Conservation (phyloP, 768 basidiomycete genomes). For the Russula dissimulans region DNA sequence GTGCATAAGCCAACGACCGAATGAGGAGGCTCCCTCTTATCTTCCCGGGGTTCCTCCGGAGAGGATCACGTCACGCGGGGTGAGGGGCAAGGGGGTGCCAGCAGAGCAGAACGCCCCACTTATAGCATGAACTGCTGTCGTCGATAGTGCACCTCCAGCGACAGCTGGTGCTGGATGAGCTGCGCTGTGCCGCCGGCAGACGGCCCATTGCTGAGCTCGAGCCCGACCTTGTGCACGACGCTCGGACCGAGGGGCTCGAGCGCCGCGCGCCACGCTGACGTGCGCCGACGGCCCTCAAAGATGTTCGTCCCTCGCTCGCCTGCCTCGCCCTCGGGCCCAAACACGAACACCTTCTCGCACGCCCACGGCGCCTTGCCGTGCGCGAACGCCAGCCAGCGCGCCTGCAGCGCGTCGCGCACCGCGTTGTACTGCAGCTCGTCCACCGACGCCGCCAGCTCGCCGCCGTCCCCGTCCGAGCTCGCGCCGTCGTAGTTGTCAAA, state of each 20-base stretch:
- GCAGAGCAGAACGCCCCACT: background rate
- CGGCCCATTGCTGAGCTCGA: conserved; percentile 67
- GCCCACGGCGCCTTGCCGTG: conserved; percentile 66
- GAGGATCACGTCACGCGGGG: no score
- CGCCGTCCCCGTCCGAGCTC: conserved; percentile 30
- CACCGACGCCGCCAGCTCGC: conserved; percentile 50
- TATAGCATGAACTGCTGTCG: background rate
- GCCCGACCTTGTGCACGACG: conserved; percentile 63
- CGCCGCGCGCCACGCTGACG: conserved; percentile 51
- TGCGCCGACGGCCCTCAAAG: conserved; percentile 57
- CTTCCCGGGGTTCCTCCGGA: no score
- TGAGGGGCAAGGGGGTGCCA: no score
- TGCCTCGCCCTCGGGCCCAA: conserved; percentile 75
- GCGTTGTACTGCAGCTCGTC: conserved; percentile 58
- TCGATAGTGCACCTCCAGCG: background rate
- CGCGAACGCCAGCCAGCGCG: conserved; percentile 68
- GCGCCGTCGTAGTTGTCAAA: conserved; percentile 20
- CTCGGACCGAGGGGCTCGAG: conserved; percentile 59
- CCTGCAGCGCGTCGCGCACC: conserved; percentile 63
- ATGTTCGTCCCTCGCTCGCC: conserved; percentile 60
- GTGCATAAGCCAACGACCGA: no score
- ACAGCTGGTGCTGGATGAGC: background rate
- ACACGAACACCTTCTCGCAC: conserved; percentile 62
- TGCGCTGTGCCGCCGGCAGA: conserved; percentile 20
- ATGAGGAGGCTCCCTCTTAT: no score